A percentile compares a stretch with the other conserved stretches of the same genome.
These are phyloP conservation scores for Neopestalotiopsis clavispora DNA, from an alignment of 2,329 filamentous ascomycete genomes.

Conservation along the genomic window DNA sequence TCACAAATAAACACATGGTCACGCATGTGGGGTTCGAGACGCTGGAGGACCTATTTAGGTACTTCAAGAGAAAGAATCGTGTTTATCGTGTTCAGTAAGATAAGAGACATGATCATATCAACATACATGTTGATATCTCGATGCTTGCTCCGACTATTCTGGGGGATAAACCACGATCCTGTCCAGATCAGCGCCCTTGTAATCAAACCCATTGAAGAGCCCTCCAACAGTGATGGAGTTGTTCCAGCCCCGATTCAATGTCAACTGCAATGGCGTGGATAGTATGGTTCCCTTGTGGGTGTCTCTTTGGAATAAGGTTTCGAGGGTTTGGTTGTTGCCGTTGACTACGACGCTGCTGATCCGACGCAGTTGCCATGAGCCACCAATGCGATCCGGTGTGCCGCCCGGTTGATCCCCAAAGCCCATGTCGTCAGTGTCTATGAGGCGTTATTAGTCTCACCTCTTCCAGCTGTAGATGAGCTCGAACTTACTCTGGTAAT, in stretches of 20 bases:
- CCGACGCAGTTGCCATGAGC: slow-evolving; percentile 62
- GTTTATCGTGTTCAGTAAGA: too few species aligned
- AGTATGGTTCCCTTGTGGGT: slow-evolving; percentile 65
- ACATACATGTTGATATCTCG: not conserved
- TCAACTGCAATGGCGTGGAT: slow-evolving; percentile 59
- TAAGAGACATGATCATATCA: not conserved
- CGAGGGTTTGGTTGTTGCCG: slow-evolving; percentile 52
- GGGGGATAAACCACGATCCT: slow-evolving; percentile 64
- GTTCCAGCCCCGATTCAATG: slow-evolving; percentile 52
- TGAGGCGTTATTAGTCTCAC: slow-evolving; percentile 9
- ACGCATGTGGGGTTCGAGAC: too few species aligned
- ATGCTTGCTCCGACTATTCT: slow-evolving; percentile 37
- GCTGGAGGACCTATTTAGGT: too few species aligned
- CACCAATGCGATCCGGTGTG: slow-evolving; percentile 62
- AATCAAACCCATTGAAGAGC: slow-evolving; percentile 58
- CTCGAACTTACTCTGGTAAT: slow-evolving; percentile 51
- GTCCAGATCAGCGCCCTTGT: slow-evolving; percentile 63
- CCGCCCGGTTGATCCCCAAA: slow-evolving; percentile 62
- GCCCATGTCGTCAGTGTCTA: slow-evolving; percentile 63
- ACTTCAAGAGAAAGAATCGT: too few species aligned
- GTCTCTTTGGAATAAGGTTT: slow-evolving; percentile 57
- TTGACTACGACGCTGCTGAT: slow-evolving; percentile 65
- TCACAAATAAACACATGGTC: too few species aligned
- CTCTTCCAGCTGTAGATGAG: too few species aligned
- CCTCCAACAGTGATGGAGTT: slow-evolving; percentile 64